These are phyloP conservation scores for Suhomyces xylopsoci DNA, from an alignment of 805 yeast genomes.

Conservation along the genomic window DNA sequence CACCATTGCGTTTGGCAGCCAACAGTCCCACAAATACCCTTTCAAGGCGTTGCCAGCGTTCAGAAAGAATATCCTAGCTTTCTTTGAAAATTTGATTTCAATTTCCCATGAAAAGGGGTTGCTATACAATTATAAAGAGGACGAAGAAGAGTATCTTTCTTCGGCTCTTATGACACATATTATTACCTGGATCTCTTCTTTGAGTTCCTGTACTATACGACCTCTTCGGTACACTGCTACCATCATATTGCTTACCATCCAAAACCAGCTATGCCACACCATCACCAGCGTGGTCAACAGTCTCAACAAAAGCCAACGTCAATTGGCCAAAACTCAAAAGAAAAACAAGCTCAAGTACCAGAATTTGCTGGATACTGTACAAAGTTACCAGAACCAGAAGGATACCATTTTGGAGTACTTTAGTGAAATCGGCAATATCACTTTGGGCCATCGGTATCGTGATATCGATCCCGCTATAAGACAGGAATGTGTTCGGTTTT, in stretches of 20 bases:
- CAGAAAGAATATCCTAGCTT: slow-evolving; percentile 47
- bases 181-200: slow-evolving; percentile 70
- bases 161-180: slow-evolving; percentile 52
- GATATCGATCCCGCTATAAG: slow-evolving; percentile 75
- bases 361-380: slow-evolving; percentile 43
- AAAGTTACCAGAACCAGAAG: slow-evolving; percentile 41
- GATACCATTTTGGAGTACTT: slow-evolving; percentile 54
- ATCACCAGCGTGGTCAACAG: slow-evolving; percentile 34
- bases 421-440: slow-evolving; percentile 61
- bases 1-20: slow-evolving; percentile 57
- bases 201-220: slow-evolving; percentile 67
- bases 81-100: slow-evolving; percentile 51
- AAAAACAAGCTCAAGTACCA: slow-evolving; percentile 43
- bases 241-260: slow-evolving; percentile 53
- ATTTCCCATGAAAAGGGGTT: slow-evolving; percentile 61
- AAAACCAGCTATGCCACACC: slow-evolving; percentile 56
- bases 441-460: slow-evolving; percentile 73
- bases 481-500: slow-evolving; percentile 57
- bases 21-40: slow-evolving; percentile 68
- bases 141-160: slow-evolving; percentile 18
- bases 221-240: slow-evolving; percentile 72
- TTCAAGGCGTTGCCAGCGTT: slow-evolving; percentile 26
- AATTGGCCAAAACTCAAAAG: slow-evolving; percentile 29
- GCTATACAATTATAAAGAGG: slow-evolving; percentile 38
- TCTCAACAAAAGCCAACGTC: slow-evolving; percentile 45